Base-by-base conservation (phyloP, 176 grass and related monocot genomes). In the Phoenix dactylifera region DNA sequence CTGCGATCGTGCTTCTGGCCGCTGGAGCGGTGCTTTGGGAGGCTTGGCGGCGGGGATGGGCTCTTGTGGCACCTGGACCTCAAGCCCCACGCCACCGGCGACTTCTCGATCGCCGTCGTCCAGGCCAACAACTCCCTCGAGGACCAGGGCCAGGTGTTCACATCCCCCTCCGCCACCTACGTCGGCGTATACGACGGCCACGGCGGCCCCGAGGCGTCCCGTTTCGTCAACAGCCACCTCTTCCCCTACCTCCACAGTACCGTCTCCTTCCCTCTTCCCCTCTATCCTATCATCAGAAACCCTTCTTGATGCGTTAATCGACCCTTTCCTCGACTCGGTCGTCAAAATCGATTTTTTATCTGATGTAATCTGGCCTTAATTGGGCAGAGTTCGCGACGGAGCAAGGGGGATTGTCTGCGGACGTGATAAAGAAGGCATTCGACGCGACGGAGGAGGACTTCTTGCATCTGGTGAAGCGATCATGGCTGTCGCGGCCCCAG, bases 161-260 rank as follows among this genome's bases (percentile, higher is more conserved):
- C 64, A 22, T 76, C 59, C 16, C 16, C 70, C 16, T 65, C 62
- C 12, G 67, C 70, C 44, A 77, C 74, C 51, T 64, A 77, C n/a
- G 53, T 84, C 7, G 81, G 81, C 16, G 17, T 84, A 20, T 84
- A 78, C 15, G 81, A 84, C 28, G 81, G 81, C 65, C 81, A 84
- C 52, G 81, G 75, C 28, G 81, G 81, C 3, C 15, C 62, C 18
- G 53, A 57, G 22, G 63, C 74, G 19, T 78, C 81, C 28, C 35
- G 55, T 17, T 83, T 78, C 75, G 52, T 83, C 62, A 62, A 70
- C 24, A 26, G 56, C 17, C 50, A 62, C 44, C 70, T 84, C 52
- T 84, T 78, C 69, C 35, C 52, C 3, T 51, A 74, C 64, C n/a
- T 84, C 44, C 65, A 70, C 50, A 48, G 81, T 83, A 44, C 7